phyloP scores from a whole-genome alignment of 495 filamentous ascomycete genomes.

The Penicillium pancosmium region DNA sequence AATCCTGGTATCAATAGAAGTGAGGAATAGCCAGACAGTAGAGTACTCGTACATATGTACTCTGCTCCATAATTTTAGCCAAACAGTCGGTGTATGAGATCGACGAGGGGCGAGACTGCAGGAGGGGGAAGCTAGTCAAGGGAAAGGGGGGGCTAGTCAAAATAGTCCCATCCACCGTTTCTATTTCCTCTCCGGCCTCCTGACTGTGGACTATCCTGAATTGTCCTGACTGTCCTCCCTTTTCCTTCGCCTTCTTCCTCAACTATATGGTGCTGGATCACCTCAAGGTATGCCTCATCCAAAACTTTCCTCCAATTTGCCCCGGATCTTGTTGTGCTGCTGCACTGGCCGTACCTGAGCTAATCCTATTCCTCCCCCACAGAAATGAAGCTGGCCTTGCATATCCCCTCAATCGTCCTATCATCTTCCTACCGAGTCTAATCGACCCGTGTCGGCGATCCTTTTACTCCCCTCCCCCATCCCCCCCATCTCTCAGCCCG shows the following conservation, averaged over 20 bases:
- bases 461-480: background rate
- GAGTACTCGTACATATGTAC: no score
- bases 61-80: constrained; percentile 2
- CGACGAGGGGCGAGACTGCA: constrained; percentile 30
- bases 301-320: background rate
- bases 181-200: constrained; percentile 17
- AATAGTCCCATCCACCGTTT: constrained; percentile 8
- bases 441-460: constrained; percentile 5
- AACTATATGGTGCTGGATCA: constrained; percentile 28
- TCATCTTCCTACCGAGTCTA: background rate
- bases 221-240: constrained; percentile 13
- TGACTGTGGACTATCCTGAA: constrained; percentile 7
- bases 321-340: background rate
- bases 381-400: constrained; percentile 29
- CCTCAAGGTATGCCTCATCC: constrained; percentile 12
- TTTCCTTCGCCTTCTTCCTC: constrained; percentile 15
- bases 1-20: no score
- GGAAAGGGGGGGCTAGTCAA: constrained; percentile 28
- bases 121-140: constrained; percentile 21
- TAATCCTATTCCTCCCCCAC: background rate
- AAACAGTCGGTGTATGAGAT: constrained; percentile 37
- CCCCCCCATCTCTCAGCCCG: background rate
- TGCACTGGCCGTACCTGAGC: background rate
- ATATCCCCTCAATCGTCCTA: constrained; percentile 11
- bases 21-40: no score